Conservation (phyloP, 192 early-diverging fungal species). For the Backusella australiensis region DNA sequence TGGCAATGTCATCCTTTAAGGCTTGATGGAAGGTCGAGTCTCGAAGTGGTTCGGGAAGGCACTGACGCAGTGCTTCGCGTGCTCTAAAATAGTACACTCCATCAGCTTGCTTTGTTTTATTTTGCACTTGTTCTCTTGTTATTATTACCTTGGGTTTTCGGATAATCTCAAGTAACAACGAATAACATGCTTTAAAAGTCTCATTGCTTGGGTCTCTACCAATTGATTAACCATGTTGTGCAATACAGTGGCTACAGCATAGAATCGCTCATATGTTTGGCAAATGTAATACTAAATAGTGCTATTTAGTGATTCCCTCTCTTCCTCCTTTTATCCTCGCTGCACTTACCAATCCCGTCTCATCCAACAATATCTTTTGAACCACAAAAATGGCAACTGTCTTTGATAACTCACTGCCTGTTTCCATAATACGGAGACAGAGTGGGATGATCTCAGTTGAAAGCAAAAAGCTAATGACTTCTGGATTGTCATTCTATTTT, state of each 20-base stretch:
- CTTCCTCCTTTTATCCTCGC: constrained; percentile 36
- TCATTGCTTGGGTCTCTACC: constrained; percentile 77
- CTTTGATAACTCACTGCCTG: constrained; percentile 94
- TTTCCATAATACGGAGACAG: constrained; percentile 98
- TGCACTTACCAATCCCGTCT: constrained; percentile 71
- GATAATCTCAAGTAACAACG: constrained; percentile 90
- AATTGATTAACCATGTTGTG: constrained; percentile 93
- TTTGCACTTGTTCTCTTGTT: background rate
- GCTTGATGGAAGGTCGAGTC: constrained; percentile 84
- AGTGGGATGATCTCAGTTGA: constrained; percentile 97
- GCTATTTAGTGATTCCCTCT: background rate
- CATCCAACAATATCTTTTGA: constrained; percentile 94
- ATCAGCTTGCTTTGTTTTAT: background rate
- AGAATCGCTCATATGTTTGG: constrained; percentile 90
- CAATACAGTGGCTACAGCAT: constrained; percentile 92
- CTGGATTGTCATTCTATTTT: constrained; percentile 82
- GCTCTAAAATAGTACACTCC: constrained; percentile 48
- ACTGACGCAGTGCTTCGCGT: constrained; percentile 87
- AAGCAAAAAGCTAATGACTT: constrained; percentile 93
- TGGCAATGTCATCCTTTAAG: constrained; percentile 87
- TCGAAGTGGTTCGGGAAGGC: constrained; percentile 83
- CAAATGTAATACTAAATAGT: constrained; percentile 66
- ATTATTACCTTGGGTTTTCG: constrained; percentile 73
- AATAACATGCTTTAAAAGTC: constrained; percentile 92
- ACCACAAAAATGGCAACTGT: constrained; percentile 99